Conservation (phyloP, 2,329 filamentous ascomycete species). For the Verticillium dahliae region DNA sequence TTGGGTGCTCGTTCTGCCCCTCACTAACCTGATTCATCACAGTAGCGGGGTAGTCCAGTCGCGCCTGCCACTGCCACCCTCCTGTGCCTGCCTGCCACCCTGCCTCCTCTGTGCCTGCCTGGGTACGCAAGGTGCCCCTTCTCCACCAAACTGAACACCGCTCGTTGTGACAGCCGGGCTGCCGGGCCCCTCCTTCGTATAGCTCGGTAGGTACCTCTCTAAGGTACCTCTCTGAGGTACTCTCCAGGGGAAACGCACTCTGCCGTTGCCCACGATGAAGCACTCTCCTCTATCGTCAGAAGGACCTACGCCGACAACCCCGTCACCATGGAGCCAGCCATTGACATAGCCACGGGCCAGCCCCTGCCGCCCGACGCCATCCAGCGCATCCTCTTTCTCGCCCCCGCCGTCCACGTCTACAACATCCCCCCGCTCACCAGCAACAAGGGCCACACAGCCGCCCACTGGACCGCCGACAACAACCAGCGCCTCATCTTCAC, state of each 20-base stretch:
- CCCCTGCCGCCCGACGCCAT: conserved; percentile 69
- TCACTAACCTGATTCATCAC: background rate
- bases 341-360: conserved; percentile 65
- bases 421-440: conserved; percentile 74
- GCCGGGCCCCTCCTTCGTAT: background rate
- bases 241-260: background rate
- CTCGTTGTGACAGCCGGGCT: background rate
- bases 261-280: background rate
- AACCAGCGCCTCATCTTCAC: conserved; percentile 76
- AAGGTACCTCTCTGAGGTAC: background rate
- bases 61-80: too few species aligned
- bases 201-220: background rate
- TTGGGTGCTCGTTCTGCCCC: background rate
- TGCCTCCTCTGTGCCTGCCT: too few species aligned
- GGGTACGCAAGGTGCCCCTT: background rate
- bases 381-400: conserved; percentile 76
- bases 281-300: background rate
- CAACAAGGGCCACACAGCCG: conserved; percentile 72
- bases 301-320: background rate
- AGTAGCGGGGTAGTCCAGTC: background rate
- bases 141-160: background rate
- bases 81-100: too few species aligned
- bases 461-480: conserved; percentile 67
- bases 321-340: conserved; percentile 45
- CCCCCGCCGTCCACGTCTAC: conserved; percentile 74